Base-by-base conservation (phyloP, 169 alveolate genomes). In the Plasmodium chabaudi region DNA sequence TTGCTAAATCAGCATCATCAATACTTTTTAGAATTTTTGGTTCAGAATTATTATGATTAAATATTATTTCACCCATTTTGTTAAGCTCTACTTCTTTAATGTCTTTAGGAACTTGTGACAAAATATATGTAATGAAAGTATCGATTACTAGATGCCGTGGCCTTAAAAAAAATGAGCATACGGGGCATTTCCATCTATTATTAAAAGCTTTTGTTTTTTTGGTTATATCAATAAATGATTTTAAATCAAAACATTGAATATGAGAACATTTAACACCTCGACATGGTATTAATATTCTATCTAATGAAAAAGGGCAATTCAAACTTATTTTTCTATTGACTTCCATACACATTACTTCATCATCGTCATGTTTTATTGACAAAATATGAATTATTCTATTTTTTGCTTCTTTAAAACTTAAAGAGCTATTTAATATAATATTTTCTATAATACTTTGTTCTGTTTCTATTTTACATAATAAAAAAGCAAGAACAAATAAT, bases 131-230 rank as follows among this genome's bases (percentile, higher is more conserved):
- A 25, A 96, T 96, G 67, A 93, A 96, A 60, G 93, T 93, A 60
- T 96, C 98, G 1, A 96, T 88, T n/a, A 94, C 94, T 44, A 96
- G 61, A 91, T 95, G 96, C 51, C 84, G 87, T 17, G 98, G 98
- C 65, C 97, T 93, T 10, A 96, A 94, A 17, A 87, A 90, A 21
- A 95, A 75, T n/a, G 92, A 95, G 59, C 99, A 97, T 4, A 95
- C 94, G 17, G 99, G 99, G 87, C 99, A 97, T 72, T 92, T 94
- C 99, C 99, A 97, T 65, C 99, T 88, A 59, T 94, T 96, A 87
- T 95, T 96, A 92, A 96, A 96, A 53, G 98, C 99, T 77, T 96
- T 95, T 25, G 97, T 95, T 79, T 96, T 94, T 47, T 95, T 93
- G 47, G 96, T 96, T 51, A 97, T 96, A 73, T 93, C 93, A 60